A percentile compares a stretch with the other conserved stretches of the same genome.
Evolutionary conservation across 1,284 basidiomycete species (phyloP).

Genomic region (Laetiporus sulphureus): DNA sequence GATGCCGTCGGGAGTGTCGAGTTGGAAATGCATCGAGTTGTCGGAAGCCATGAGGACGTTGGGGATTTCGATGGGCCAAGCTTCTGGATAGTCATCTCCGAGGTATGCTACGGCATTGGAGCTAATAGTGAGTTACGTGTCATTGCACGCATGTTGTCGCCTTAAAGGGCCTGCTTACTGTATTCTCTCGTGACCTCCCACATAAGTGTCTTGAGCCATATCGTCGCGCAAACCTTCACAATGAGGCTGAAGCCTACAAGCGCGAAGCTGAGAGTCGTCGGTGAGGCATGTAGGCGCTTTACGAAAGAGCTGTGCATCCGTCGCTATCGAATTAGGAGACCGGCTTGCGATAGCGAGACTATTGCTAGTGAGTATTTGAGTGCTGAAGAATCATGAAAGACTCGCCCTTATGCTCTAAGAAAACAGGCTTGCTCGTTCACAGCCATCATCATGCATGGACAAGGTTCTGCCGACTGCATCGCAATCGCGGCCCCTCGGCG

Average conservation of each 20-base stretch:
- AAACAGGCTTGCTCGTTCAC: too few relatives aligned
- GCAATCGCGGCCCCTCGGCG: too few relatives aligned
- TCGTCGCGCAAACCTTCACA: not conserved
- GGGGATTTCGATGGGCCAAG: slow-evolving; percentile 12
- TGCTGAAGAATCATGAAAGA: too few relatives aligned
- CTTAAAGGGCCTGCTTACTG: too few relatives aligned
- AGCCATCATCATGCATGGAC: too few relatives aligned
- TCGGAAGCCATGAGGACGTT: slow-evolving; percentile 15
- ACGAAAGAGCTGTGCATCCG: not conserved
- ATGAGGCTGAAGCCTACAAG: not conserved
- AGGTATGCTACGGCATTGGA: slow-evolving; percentile 15
- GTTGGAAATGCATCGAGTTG: slow-evolving; percentile 15
- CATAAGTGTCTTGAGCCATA: not conserved
- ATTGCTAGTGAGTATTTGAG: too few relatives aligned
- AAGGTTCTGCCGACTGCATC: too few relatives aligned
- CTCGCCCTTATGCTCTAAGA: too few relatives aligned
- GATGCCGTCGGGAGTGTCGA: slow-evolving; percentile 12
- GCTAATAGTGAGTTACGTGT: too few relatives aligned
- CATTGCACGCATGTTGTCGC: too few relatives aligned
- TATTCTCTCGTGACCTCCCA: not conserved
- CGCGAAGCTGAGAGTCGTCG: not conserved
- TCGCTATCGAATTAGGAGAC: not conserved
- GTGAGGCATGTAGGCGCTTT: not conserved
- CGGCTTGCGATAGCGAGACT: too few relatives aligned
- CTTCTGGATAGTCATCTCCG: slow-evolving; percentile 13